Conservation (phyloP, 2,329 filamentous ascomycete genomes). For the Sphaerulina vaccinii region DNA sequence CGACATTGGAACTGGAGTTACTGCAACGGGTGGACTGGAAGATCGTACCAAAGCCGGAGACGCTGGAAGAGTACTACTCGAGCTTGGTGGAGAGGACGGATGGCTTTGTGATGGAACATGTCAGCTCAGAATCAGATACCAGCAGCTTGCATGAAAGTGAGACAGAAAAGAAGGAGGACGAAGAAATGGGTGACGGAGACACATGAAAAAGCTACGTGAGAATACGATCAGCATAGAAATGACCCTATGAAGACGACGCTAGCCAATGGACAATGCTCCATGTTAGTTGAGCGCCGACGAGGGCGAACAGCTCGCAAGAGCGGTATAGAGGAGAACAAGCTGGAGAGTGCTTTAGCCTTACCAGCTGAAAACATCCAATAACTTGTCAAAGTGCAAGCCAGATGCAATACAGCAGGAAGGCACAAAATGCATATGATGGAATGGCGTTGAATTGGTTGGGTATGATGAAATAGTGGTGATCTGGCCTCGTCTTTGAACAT, state of each 20-base stretch:
- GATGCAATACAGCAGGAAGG: neutral
- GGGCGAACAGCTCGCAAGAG: neutral
- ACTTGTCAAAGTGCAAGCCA: neutral
- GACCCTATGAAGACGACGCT: neutral
- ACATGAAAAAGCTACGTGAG: slow-evolving; percentile 9
- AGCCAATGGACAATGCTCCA: neutral
- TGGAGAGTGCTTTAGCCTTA: neutral
- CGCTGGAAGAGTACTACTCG: slow-evolving; percentile 88
- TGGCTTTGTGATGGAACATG: slow-evolving; percentile 55
- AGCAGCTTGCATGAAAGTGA: slow-evolving; percentile 21
- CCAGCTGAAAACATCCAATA: neutral
- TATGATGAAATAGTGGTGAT: neutral
- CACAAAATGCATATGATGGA: neutral
- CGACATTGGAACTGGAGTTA: slow-evolving; percentile 89
- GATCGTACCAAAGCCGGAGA: slow-evolving; percentile 93
- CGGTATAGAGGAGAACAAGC: neutral
- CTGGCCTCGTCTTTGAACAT: neutral
- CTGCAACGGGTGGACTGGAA: slow-evolving; percentile 91
- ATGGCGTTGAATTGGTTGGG: neutral
- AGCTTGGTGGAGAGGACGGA: slow-evolving; percentile 72
- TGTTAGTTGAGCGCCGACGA: neutral
- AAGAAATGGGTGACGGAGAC: slow-evolving; percentile 13
- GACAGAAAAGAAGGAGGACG: slow-evolving; percentile 10
- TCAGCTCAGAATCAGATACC: slow-evolving; percentile 21
- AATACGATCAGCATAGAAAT: neutral